Evolutionary conservation across 805 yeast species (phyloP), one percentile per base, ranked within the genome.

Genomic region (Wickerhamomyces rabaulensis): DNA sequence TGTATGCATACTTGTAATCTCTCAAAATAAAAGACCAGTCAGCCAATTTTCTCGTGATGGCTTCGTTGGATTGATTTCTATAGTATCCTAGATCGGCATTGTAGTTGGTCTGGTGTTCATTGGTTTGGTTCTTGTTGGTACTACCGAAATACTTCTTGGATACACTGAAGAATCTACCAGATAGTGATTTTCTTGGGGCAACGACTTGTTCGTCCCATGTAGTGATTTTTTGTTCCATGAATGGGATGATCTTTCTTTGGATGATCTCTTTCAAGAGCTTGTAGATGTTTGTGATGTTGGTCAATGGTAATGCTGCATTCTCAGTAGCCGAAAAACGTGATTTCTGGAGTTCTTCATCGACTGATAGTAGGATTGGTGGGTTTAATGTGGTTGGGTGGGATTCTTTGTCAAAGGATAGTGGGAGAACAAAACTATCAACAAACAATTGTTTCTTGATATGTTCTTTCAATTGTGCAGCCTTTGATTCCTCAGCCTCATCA

Each of bases 1-100:
- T 71, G 58, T 85, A 84, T 3, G 97, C 94, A 48, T 79, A 81
- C 61, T 83, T 82, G 71, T 85, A 92, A 67, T 94, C 97, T 33
- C 90, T 78, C n/a, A 91, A 66, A 81, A 94, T 87, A 57, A 92
- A 80, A 7, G 90, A 81, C 88, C 95, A 88, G 63, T 94, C 99
- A 0, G 95, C 98, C 23, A 92, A 69, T 59, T 86, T 84, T 43
- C 98, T 71, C 23, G 90, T 73, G 39, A 79, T 73, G 60, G 87
- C 85, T 55, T 89, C 97, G 1, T 82, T 75, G 0, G 89, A 71
- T 3, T 76, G 70, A 10, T 79, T 77, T 39, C 76, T 66, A 59
- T 89, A 90, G 54, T 71, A 79, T 20, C 82, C 84, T 39, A 73
- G 79, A 4, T 66, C 68, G 5, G 68, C 52, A 57, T 77, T 78